Conservation (phyloP, 2,329 filamentous ascomycete genomes). For the Aspergillus arachidicola region DNA sequence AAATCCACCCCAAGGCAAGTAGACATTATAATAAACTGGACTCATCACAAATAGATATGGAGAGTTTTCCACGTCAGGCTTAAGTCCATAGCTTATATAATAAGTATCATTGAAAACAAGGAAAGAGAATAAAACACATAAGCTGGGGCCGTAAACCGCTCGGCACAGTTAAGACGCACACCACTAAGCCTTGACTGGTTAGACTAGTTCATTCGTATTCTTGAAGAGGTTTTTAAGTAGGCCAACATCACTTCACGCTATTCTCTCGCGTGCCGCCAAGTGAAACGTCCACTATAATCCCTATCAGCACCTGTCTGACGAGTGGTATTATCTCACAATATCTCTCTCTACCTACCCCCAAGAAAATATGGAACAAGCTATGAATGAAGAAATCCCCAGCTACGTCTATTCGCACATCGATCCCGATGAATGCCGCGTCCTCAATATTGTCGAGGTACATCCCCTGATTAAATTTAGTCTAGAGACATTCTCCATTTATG, state of each 20-base stretch:
- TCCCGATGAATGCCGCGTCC: background rate
- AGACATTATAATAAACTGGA: background rate
- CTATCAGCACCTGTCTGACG: background rate
- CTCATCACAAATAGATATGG: background rate
- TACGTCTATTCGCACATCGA: background rate
- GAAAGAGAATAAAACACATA: too few relatives aligned
- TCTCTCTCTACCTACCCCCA: rapidly evolving
- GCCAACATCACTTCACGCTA: background rate
- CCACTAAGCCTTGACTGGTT: background rate
- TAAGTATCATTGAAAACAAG: background rate
- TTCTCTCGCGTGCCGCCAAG: background rate
- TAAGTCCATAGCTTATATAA: background rate
- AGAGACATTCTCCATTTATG: background rate
- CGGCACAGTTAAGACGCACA: background rate
- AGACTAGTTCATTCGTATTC: background rate
- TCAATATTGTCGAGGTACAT: background rate
- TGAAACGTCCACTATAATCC: background rate
- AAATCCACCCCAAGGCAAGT: too few relatives aligned
- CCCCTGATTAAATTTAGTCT: background rate
- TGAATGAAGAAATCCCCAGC: background rate
- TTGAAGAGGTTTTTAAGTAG: too few relatives aligned
- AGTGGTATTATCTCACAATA: background rate
- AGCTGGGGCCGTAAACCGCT: too few relatives aligned
- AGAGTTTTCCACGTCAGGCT: background rate
- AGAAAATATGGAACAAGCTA: background rate